Evolutionary conservation across 305 asterid genomes (phyloP).

Genomic region (Fraxinus ornus): DNA sequence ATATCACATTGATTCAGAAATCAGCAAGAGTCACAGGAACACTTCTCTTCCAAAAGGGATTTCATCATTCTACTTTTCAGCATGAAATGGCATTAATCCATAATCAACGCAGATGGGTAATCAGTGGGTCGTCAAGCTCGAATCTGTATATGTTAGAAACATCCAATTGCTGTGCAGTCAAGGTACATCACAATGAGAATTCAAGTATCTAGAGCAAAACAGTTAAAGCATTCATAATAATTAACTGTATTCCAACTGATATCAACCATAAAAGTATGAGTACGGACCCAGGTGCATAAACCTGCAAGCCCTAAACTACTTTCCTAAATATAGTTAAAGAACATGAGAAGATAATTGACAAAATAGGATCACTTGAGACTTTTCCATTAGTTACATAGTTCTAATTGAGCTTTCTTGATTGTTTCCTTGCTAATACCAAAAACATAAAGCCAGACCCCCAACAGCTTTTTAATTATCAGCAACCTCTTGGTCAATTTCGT

Average conservation of each 20-base stretch:
- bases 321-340: neutral
- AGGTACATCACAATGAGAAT: neutral
- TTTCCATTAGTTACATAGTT: slow-evolving; percentile 8
- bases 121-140: neutral
- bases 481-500: slow-evolving; percentile 56
- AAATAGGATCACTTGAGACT: slow-evolving; percentile 5
- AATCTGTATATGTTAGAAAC: neutral
- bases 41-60: neutral
- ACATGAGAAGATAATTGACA: slow-evolving; percentile 9
- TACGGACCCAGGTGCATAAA: neutral
- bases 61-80: neutral
- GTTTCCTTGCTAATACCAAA: neutral
- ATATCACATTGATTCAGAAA: neutral
- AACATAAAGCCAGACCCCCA: neutral
- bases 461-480: slow-evolving; percentile 25
- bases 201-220: slow-evolving; percentile 5
- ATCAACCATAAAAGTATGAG: neutral
- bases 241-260: neutral
- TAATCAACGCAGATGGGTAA: neutral
- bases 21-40: neutral
- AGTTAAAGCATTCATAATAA: neutral
- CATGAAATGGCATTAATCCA: neutral
- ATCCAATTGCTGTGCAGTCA: neutral
- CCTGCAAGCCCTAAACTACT: slow-evolving; percentile 8
- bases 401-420: neutral